Base-by-base conservation (phyloP, 495 filamentous ascomycete genomes). In the Penicillium bovifimosum region DNA sequence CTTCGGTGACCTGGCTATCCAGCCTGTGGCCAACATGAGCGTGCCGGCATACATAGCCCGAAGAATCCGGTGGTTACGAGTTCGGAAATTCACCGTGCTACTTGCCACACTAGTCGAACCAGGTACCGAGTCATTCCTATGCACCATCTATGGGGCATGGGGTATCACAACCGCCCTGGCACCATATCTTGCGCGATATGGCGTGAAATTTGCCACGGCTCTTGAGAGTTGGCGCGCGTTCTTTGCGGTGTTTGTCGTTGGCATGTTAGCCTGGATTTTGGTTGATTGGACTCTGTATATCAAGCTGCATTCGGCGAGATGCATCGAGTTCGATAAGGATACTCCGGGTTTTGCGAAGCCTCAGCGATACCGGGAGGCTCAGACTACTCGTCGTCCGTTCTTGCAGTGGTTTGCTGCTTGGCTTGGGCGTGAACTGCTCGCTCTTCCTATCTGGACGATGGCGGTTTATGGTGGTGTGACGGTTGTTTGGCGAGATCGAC, bases 31-130 rank as follows among this genome's bases (percentile, higher is more conserved):
- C 0, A 78, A 83, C 40, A 91, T 93, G 83, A 83, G 83, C n/a
- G 73, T 95, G 2, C 67, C 65, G 5, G 86, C 87, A 9, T 96
- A 96, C 67, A 77, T 91, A 20, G 87, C 85, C 2, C 85, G 95
- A 13, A 81, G 95, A 6, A 83, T 92, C 0, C 80, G 95, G 38
- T 99, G 95, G 95, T 71, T 96, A 14, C 82, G 95, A 0, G 95
- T 96, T 3, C 78, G 95, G 28, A 99, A 97, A 64, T 99, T 88
- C 76, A 96, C 91, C 5, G 92, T 96, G 28, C 74, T 87, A 14
- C 75, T 86, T 0, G 95, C 95, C 0, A 96, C 95, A 0, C 72
- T 96, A 1, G 86, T 96, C n/a, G 95, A 99, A 58, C 92, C 91
- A 0, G 91, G 90, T 2, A 93, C 93, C 2, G 95, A 97, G 69